A percentile compares a stretch with the other conserved stretches of the same genome.
phyloP scores from a whole-genome alignment of 495 filamentous ascomycete genomes.

The Aspergillus biplanus region DNA sequence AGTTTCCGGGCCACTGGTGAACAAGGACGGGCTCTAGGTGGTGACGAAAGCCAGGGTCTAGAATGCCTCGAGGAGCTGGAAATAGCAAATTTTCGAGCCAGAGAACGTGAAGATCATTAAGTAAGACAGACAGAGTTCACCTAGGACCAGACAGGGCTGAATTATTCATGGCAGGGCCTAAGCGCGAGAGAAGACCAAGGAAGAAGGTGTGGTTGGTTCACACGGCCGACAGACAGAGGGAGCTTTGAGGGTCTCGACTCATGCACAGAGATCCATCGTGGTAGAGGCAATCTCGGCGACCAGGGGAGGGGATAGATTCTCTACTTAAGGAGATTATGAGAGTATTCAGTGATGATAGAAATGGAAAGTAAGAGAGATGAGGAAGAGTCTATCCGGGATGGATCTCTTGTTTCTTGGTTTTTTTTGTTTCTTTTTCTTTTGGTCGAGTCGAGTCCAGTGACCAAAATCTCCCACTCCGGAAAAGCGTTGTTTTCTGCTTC shows the following conservation, averaged over 20 bases:
- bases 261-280: conserved; percentile 3
- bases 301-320: too few relatives aligned
- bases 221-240: background rate
- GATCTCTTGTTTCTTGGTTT: background rate
- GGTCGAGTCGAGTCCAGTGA: conserved; percentile 14
- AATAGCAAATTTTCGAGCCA: background rate
- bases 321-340: too few relatives aligned
- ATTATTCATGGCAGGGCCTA: conserved; percentile 1
- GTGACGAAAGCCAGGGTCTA: conserved; percentile 2
- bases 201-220: conserved; percentile 1
- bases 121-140: background rate
- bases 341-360: background rate
- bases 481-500: conserved; percentile 5
- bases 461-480: conserved; percentile 10
- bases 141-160: background rate
- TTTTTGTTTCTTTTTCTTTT: background rate
- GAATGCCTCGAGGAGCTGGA: background rate
- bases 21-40: background rate
- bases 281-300: background rate
- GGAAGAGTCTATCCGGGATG: background rate
- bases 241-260: conserved; percentile 7
- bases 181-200: background rate
- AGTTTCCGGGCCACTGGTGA: background rate
- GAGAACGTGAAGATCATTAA: background rate
- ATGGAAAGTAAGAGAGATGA: conserved; percentile 12